Conservation (phyloP, 495 filamentous ascomycete genomes). For the Poronia punctata region DNA sequence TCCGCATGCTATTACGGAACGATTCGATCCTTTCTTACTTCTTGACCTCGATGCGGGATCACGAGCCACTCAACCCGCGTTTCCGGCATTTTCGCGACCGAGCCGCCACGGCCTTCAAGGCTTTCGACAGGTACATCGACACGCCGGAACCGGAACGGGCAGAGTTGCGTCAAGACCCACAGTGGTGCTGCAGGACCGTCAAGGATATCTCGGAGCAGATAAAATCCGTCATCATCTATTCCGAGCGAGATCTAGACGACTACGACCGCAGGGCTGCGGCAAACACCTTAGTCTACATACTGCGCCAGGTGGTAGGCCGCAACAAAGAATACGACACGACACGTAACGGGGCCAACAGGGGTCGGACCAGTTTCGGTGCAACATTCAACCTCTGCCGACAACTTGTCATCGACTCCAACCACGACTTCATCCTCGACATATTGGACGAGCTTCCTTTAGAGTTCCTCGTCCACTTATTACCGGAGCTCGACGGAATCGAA, state of each 20-base stretch:
- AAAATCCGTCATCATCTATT: conserved; percentile 26
- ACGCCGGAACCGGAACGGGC: conserved; percentile 11
- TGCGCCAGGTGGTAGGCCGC: conserved; percentile 28
- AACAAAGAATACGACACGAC: conserved; percentile 10
- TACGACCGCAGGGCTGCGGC: conserved; percentile 33
- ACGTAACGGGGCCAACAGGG: background rate
- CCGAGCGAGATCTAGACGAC: conserved; percentile 25
- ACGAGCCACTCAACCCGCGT: conserved; percentile 31
- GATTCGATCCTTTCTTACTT: conserved; percentile 38
- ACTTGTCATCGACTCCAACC: conserved; percentile 30
- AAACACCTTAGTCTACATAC: conserved; percentile 32
- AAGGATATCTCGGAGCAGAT: conserved; percentile 27
- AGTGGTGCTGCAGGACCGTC: conserved; percentile 37
- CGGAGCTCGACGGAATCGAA: conserved; percentile 15
- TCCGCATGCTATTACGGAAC: conserved; percentile 40
- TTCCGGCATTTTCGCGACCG: conserved; percentile 34
- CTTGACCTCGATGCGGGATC: conserved; percentile 26
- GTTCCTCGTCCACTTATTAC: conserved; percentile 13
- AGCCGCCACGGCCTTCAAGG: conserved; percentile 31
- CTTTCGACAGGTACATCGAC: conserved; percentile 26
- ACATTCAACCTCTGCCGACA: conserved; percentile 30
- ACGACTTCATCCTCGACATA: conserved; percentile 30
- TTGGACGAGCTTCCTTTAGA: conserved; percentile 29
- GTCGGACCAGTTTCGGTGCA: background rate
- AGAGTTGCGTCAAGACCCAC: conserved; percentile 11